These are phyloP conservation scores for Metschnikowia santaceciliae DNA, from an alignment of 805 yeast species.

Conservation along the genomic window DNA sequence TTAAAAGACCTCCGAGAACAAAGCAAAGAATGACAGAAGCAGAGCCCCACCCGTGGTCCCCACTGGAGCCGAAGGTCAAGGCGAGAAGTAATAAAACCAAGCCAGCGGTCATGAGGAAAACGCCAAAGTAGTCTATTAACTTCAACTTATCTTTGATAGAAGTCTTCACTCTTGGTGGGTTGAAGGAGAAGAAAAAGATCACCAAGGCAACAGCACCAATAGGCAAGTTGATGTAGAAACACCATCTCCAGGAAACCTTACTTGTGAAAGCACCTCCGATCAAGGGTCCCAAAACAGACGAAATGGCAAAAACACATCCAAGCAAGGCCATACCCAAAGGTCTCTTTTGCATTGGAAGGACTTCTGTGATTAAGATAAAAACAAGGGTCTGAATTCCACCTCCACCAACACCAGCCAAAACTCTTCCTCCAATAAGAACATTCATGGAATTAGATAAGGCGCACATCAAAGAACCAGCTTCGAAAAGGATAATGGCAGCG, in stretches of 20 bases:
- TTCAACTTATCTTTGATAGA: conserved; percentile 14
- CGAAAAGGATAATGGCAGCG: conserved; percentile 24
- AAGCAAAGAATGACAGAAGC: conserved; percentile 23
- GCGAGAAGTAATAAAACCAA: conserved; percentile 22
- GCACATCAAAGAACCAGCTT: conserved; percentile 36
- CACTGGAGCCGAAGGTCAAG: conserved; percentile 22
- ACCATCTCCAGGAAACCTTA: conserved; percentile 26
- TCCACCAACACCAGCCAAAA: conserved; percentile 36
- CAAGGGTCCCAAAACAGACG: conserved; percentile 25
- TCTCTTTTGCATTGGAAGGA: conserved; percentile 27
- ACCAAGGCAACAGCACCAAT: conserved; percentile 21
- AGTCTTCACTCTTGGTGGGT: conserved; percentile 18
- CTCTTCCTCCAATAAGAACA: conserved; percentile 40
- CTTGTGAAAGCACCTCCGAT: conserved; percentile 26
- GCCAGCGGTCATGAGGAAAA: conserved; percentile 19
- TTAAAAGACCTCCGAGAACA: conserved; percentile 20
- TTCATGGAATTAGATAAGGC: conserved; percentile 35
- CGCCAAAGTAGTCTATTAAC: conserved; percentile 21
- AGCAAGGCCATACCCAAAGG: conserved; percentile 22
- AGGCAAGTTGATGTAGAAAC: conserved; percentile 26
- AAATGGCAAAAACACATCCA: conserved; percentile 19
- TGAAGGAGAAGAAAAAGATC: conserved; percentile 17
- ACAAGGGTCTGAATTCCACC: conserved; percentile 31
- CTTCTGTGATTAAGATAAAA: conserved; percentile 29
- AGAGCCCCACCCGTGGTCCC: conserved; percentile 20